Evolutionary conservation across 768 basidiomycete genomes (phyloP).

Genomic region (Kwoniella mangroviensis): DNA sequence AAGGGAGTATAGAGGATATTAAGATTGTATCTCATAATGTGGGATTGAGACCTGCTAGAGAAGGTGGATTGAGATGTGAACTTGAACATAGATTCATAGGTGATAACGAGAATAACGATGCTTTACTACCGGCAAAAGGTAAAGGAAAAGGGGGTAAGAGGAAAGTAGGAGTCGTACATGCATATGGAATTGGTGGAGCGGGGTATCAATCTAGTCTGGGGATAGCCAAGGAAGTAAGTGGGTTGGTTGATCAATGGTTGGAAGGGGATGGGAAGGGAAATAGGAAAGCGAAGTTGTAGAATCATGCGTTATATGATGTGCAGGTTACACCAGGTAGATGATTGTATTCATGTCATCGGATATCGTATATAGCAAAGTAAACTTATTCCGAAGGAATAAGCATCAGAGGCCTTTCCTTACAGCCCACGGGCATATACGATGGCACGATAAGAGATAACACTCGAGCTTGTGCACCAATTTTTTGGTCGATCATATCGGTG

Average conservation of each 20-base stretch:
- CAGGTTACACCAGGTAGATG: no score
- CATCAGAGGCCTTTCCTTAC: no score
- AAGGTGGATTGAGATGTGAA: conserved; percentile 68
- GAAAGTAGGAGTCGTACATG: conserved; percentile 62
- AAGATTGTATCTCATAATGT: conserved; percentile 66
- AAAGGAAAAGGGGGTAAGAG: conserved; percentile 31
- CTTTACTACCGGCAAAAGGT: conserved; percentile 27
- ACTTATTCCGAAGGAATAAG: no score
- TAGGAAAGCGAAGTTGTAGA: conserved; percentile 16
- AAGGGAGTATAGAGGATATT: conserved; percentile 57
- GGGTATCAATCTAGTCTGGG: conserved; percentile 55
- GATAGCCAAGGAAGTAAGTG: conserved; percentile 49
- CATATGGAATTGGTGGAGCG: conserved; percentile 65
- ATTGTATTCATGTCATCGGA: no score
- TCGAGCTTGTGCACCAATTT: no score
- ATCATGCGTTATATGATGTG: no score
- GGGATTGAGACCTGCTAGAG: conserved; percentile 66
- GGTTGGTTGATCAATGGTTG: conserved; percentile 17
- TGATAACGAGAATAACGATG: conserved; percentile 9
- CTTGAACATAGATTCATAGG: conserved; percentile 58
- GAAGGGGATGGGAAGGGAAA: background rate
- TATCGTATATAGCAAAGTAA: no score
- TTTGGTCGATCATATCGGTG: no score
- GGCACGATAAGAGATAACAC: no score
- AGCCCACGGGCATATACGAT: no score